Evolutionary conservation across 768 basidiomycete genomes (phyloP).

Genomic region (Psilocybe subaeruginosa): DNA sequence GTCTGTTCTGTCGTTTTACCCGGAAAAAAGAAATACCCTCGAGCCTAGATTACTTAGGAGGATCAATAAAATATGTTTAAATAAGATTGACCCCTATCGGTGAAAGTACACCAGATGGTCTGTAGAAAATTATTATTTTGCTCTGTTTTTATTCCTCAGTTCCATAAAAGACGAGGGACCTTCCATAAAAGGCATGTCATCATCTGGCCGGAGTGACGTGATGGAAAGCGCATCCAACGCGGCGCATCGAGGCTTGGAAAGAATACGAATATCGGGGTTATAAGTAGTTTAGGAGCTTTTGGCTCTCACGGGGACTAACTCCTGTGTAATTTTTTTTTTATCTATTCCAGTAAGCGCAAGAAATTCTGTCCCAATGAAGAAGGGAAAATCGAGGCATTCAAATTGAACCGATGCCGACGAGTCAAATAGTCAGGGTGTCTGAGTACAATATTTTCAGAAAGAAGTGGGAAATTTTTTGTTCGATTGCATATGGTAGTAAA

Average conservation of each 20-base stretch:
- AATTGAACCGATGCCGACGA: too few relatives aligned
- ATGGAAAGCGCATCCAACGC: neutral
- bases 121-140: neutral
- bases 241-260: neutral
- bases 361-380: neutral
- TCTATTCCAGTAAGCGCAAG: neutral
- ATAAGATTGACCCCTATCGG: slow-evolving; percentile 4
- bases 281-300: neutral
- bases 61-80: slow-evolving; percentile 1
- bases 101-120: neutral
- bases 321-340: neutral
- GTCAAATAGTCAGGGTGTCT: neutral
- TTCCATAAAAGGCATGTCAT: slow-evolving; percentile 14
- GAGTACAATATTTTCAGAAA: neutral
- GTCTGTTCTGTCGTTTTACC: slow-evolving; percentile 6
- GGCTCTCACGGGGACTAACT: slow-evolving; percentile 3
- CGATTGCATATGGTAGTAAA: slow-evolving; percentile 10
- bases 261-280: neutral
- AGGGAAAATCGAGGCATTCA: neutral
- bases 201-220: neutral
- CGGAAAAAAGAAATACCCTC: slow-evolving; percentile 6
- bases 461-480: slow-evolving; percentile 2
- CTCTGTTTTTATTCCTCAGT: slow-evolving; percentile 4
- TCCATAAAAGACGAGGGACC: slow-evolving; percentile 21
- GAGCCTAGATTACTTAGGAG: neutral